phyloP scores from a whole-genome alignment of 345 rosid species.

The Clarkia xantiana region DNA sequence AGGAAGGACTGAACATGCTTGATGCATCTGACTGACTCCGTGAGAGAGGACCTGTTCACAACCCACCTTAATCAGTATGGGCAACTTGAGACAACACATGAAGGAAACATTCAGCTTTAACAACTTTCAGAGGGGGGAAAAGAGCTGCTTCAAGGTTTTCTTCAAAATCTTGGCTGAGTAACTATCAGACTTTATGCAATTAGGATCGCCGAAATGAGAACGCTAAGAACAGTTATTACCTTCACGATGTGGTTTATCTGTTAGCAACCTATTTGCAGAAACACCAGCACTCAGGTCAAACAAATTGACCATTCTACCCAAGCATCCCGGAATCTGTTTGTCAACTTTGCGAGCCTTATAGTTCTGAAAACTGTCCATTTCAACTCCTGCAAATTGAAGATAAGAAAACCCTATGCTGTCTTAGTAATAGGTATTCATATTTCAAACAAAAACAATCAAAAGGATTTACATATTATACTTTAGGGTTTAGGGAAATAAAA shows the following conservation, averaged over 20 bases:
- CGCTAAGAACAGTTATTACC: slow-evolving; percentile 23
- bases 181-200: no score
- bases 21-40: slow-evolving; percentile 58
- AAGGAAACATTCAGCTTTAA: background rate
- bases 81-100: background rate
- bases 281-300: slow-evolving; percentile 48
- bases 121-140: no score
- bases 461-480: no score
- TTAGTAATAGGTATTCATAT: no score
- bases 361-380: slow-evolving; percentile 44
- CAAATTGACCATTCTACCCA: slow-evolving; percentile 55
- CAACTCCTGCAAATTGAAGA: slow-evolving; percentile 20
- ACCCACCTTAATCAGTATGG: slow-evolving; percentile 15
- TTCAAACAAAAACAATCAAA: no score
- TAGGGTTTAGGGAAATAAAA: no score
- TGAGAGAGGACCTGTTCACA: slow-evolving; percentile 33
- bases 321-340: slow-evolving; percentile 58
- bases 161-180: no score
- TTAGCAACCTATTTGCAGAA: slow-evolving; percentile 39
- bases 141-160: no score
- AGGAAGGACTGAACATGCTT: slow-evolving; percentile 28
- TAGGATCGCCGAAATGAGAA: no score
- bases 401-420: background rate
- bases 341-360: slow-evolving; percentile 37
- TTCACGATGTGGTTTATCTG: slow-evolving; percentile 36